Conservation (phyloP, 73 alveolate species). For the Paramecium caudatum region DNA sequence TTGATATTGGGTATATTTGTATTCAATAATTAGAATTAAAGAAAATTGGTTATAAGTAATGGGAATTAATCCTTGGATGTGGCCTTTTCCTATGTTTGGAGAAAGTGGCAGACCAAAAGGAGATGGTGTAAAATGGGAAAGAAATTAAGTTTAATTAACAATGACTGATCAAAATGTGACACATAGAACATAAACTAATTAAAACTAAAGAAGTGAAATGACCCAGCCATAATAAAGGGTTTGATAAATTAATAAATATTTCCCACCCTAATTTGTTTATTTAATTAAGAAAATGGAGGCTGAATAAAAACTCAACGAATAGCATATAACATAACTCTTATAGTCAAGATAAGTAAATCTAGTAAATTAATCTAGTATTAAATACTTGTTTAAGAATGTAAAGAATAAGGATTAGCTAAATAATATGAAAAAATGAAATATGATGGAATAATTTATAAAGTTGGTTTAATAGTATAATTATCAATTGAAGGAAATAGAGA, state of each 20-base stretch:
- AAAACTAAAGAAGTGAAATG: slow-evolving; percentile 27
- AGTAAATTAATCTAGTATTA: neutral
- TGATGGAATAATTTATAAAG: neutral
- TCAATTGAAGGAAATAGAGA: slow-evolving; percentile 47
- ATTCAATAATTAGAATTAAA: slow-evolving; percentile 73
- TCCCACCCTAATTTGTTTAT: slow-evolving; percentile 4
- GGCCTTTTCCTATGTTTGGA: slow-evolving; percentile 87
- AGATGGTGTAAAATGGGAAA: slow-evolving; percentile 91
- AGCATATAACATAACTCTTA: neutral
- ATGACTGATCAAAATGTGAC: slow-evolving; percentile 47
- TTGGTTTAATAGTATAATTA: slow-evolving; percentile 11
- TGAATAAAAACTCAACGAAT: slow-evolving; percentile 7
- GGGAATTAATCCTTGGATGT: slow-evolving; percentile 85
- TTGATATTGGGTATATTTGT: slow-evolving; percentile 56
- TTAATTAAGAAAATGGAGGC: slow-evolving; percentile 63
- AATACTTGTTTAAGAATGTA: neutral
- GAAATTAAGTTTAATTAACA: slow-evolving; percentile 7
- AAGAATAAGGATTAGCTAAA: neutral
- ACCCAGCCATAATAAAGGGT: slow-evolving; percentile 14
- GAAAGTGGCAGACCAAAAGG: slow-evolving; percentile 91
- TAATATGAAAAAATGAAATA: neutral
- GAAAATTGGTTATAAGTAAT: slow-evolving; percentile 89
- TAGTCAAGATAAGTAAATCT: neutral
- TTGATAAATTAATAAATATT: neutral
- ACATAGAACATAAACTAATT: slow-evolving; percentile 32